Evolutionary conservation across 2,329 filamentous ascomycete species (phyloP).

Genomic region (Diaporthe vaccinii): DNA sequence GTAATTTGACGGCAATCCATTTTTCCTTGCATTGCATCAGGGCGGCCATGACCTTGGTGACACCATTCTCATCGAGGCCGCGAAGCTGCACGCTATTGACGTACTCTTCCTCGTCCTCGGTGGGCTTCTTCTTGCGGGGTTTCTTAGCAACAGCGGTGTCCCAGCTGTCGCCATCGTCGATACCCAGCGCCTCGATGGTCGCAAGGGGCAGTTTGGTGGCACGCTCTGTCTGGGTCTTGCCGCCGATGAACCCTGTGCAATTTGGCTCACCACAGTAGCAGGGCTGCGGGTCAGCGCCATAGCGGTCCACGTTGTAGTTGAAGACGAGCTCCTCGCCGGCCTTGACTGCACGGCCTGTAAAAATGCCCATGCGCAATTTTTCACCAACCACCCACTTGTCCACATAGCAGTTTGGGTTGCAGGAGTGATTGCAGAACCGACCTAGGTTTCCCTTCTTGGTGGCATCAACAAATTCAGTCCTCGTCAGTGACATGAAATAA

Average conservation of each 20-base stretch:
- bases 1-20: conserved; percentile 97
- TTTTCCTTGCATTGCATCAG: conserved; percentile 99
- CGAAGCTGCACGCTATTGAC: conserved; percentile 89
- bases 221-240: conserved; percentile 96
- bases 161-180: conserved; percentile 93
- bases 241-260: conserved; percentile 96
- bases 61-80: conserved; percentile 83
- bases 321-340: conserved; percentile 96
- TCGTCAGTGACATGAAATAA: conserved; percentile 99
- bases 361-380: conserved; percentile 99
- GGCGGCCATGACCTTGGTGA: conserved; percentile 95
- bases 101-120: conserved; percentile 95
- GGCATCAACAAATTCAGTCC: conserved; percentile 96
- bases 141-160: conserved; percentile 91
- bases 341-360: conserved; percentile 86
- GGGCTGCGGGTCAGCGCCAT: conserved; percentile 94
- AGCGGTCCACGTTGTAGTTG: conserved; percentile 99
- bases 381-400: conserved; percentile 99
- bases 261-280: conserved; percentile 97
- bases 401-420: conserved; percentile 98
- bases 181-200: conserved; percentile 94
- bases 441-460: conserved; percentile 97
- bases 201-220: conserved; percentile 91
- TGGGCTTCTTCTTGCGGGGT: conserved; percentile 90
- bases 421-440: conserved; percentile 98